phyloP scores from a whole-genome alignment of 192 early-diverging fungal genomes.

The Endogone sp. region DNA sequence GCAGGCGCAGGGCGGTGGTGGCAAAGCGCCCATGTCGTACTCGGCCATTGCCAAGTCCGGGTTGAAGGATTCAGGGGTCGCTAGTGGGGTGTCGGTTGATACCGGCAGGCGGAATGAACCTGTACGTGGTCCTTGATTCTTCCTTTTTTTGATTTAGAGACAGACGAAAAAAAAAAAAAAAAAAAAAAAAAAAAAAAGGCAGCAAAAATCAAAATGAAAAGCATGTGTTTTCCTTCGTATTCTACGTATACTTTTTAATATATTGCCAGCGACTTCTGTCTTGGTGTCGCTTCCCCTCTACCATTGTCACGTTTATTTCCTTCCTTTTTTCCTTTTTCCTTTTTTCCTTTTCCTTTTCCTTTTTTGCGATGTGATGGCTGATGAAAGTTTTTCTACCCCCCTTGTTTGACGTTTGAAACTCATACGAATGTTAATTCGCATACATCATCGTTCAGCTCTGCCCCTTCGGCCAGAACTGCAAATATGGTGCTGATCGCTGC shows the following conservation, averaged over 20 bases:
- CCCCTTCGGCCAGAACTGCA: slow-evolving; percentile 16
- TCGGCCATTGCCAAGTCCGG: slow-evolving; percentile 19
- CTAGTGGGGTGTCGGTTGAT: slow-evolving; percentile 19
- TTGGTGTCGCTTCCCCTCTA: not conserved
- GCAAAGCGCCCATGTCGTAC: slow-evolving; percentile 14
- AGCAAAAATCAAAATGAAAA: slow-evolving; percentile 15
- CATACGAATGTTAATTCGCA: not conserved
- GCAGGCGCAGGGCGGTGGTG: not conserved
- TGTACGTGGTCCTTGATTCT: slow-evolving; percentile 13
- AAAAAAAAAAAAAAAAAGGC: slow-evolving; percentile 6
- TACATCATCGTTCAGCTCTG: slow-evolving; percentile 12
- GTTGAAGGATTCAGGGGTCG: slow-evolving; percentile 18
- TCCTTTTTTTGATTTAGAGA: not conserved
- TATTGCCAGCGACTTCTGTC: not conserved
- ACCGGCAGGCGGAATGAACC: slow-evolving; percentile 18
- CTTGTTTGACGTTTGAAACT: too few species aligned
- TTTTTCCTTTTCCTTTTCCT: too few species aligned
- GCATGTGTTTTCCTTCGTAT: slow-evolving; percentile 1
- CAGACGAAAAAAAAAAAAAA: not conserved
- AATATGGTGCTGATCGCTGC: slow-evolving; percentile 13
- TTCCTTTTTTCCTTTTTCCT: too few species aligned
- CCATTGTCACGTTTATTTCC: too few species aligned
- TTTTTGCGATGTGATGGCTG: not conserved
- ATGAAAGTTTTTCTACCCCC: not conserved
- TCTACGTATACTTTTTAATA: not conserved